These are phyloP conservation scores for Penicillium silybi DNA, from an alignment of 495 filamentous ascomycete genomes.

Conservation along the genomic window DNA sequence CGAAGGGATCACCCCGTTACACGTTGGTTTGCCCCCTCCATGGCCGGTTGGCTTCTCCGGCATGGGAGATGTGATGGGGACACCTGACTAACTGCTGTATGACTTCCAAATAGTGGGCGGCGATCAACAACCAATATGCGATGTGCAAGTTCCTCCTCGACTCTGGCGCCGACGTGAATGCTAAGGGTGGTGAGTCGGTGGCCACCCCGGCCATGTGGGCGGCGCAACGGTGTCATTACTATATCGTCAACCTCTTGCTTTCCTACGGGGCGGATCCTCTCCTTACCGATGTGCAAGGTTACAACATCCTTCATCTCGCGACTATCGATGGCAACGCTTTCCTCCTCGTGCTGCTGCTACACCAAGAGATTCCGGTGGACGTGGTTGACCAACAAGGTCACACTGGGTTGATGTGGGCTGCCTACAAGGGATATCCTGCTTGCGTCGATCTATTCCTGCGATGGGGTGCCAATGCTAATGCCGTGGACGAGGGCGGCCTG, in stretches of 20 bases:
- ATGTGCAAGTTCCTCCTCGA: conserved; percentile 94
- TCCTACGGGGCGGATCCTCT: conserved; percentile 86
- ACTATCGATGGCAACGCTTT: conserved; percentile 98
- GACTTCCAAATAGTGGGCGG: conserved; percentile 72
- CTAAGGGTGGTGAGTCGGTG: conserved; percentile 87
- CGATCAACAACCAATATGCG: conserved; percentile 97
- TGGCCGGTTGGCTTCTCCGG: neutral
- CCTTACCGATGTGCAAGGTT: conserved; percentile 85
- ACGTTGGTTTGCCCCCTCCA: conserved; percentile 57
- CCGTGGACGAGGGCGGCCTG: conserved; percentile 84
- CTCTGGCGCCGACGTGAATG: conserved; percentile 85
- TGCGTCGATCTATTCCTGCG: conserved; percentile 90
- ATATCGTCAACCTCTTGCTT: conserved; percentile 75
- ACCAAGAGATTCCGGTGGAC: conserved; percentile 92
- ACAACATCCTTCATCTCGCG: conserved; percentile 93
- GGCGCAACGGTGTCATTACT: conserved; percentile 88
- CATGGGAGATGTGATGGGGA: neutral
- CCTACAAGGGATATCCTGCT: conserved; percentile 89
- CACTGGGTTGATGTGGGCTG: conserved; percentile 96
- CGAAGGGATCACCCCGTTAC: conserved; percentile 90
- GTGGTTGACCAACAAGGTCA: conserved; percentile 83
- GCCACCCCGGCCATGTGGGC: conserved; percentile 97
- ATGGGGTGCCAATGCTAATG: conserved; percentile 93
- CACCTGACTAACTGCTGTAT: neutral
- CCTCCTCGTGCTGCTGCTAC: conserved; percentile 78